Evolutionary conservation across 1,139 yeast genomes (phyloP), one percentile per base, ranked within the genome.

Genomic region (Nadsonia commutata): DNA sequence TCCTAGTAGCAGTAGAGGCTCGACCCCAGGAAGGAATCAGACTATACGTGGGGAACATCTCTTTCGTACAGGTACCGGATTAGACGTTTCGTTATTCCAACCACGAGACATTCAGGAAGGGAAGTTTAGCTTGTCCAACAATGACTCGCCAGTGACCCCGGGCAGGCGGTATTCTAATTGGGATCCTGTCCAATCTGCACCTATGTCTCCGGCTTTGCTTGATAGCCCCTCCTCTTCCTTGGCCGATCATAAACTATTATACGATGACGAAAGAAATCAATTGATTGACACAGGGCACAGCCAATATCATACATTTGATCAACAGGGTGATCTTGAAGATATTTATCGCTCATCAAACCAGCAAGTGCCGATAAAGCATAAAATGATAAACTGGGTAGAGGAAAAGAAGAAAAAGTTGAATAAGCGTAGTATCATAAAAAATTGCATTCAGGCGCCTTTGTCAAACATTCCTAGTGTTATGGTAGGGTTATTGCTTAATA

Each of bases 401-500:
- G 37, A 41, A 31, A 41, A 41, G 19, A 16, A 31, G 9, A 20
- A 45, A 6, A 40, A 45, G 31, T 31, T 39, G 18, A 42, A 45
- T n/a, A 38, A 41, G 22, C 43, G 44, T 13, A 43, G 44, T 5
- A 3, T 50, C 1, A 3, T 47, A n/a, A 40, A 43, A 9, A 43
- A 48, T 17, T 44, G 45, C 18, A 40, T 49, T 31, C 46, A 48
- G 3, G 62, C 59, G 48, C 79, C 80, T 0, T 46, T 72, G 2
- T 52, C 65, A n/a, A 77, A 71, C 54, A 46, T 77, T 1, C 93
- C 94, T 0, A 79, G 95, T 0, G 95, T 88, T 5, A 72, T 85
- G 40, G 65, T 90, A 38, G 98, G 98, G 0, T 70, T 86, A 0
- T 64, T 90, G 40, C 67, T 90, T 40, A 90, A 90, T 56, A 81